Evolutionary conservation across 352 stramenopile species (phyloP).

Genomic region (Phytophthora meadii): DNA sequence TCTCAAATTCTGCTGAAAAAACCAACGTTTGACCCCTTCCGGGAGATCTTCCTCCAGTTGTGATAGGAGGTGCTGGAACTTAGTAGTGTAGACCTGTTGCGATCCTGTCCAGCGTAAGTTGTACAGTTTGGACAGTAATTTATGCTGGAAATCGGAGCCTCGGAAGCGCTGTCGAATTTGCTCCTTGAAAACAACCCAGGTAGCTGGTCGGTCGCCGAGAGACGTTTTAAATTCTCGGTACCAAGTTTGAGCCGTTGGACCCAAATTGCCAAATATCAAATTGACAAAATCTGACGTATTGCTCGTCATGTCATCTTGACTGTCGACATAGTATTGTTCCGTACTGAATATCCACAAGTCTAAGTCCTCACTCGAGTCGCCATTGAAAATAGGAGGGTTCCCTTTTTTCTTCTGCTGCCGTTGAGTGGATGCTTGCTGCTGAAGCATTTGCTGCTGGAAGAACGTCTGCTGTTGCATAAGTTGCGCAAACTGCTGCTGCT

Average conservation of each 20-base stretch:
- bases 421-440: too few relatives aligned
- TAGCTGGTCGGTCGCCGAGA: background rate
- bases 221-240: constrained; percentile 5
- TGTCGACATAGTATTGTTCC: constrained; percentile 6
- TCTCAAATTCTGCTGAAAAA: too few relatives aligned
- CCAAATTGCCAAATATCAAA: constrained; percentile 8
- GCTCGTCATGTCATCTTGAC: background rate
- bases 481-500: too few relatives aligned
- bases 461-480: too few relatives aligned
- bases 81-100: background rate
- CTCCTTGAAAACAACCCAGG: background rate
- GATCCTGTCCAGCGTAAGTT: background rate
- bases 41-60: too few relatives aligned
- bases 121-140: constrained; percentile 2
- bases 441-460: too few relatives aligned
- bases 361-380: too few relatives aligned
- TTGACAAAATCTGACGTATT: constrained; percentile 11
- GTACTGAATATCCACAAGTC: constrained; percentile 11
- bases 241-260: constrained; percentile 5
- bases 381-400: too few relatives aligned
- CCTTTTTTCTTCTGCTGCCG: too few relatives aligned
- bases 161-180: constrained; percentile 5
- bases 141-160: constrained; percentile 5
- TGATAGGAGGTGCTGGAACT: background rate
- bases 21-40: too few relatives aligned